Evolutionary conservation across 2,329 filamentous ascomycete species (phyloP).

Genomic region (Colletotrichum sp.): DNA sequence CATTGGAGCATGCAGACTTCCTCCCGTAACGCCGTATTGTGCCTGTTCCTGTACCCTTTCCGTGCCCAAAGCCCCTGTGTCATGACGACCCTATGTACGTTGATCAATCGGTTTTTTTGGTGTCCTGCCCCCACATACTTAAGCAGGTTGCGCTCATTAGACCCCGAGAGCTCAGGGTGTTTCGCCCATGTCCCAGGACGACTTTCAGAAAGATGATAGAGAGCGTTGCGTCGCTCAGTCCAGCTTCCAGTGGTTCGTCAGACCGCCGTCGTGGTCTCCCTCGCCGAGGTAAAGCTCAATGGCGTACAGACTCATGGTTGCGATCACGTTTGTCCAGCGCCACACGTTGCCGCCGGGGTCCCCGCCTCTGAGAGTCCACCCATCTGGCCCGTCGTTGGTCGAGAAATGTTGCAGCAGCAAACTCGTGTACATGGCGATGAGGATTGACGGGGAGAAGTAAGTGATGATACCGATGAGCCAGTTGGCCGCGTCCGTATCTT

Average conservation of each 20-base stretch:
- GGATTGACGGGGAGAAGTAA: slow-evolving; percentile 93
- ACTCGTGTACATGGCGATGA: slow-evolving; percentile 96
- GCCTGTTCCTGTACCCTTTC: slow-evolving; percentile 5
- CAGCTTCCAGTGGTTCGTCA: slow-evolving; percentile 89
- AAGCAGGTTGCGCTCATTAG: slow-evolving; percentile 8
- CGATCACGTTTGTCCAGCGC: slow-evolving; percentile 91
- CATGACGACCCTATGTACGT: slow-evolving; percentile 20
- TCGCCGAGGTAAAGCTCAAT: slow-evolving; percentile 88
- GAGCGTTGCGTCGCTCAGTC: slow-evolving; percentile 61
- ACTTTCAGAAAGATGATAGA: not conserved
- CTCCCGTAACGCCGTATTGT: slow-evolving; percentile 22
- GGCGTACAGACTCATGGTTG: slow-evolving; percentile 89
- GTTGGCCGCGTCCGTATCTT: slow-evolving; percentile 84
- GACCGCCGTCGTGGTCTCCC: slow-evolving; percentile 75
- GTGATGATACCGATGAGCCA: slow-evolving; percentile 83
- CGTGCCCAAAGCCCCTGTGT: slow-evolving; percentile 13
- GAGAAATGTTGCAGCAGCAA: slow-evolving; percentile 95
- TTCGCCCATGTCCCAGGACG: not conserved
- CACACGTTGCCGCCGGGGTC: slow-evolving; percentile 85
- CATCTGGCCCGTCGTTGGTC: slow-evolving; percentile 70
- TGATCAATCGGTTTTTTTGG: slow-evolving; percentile 13
- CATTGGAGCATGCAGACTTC: slow-evolving; percentile 18
- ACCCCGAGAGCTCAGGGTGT: not conserved
- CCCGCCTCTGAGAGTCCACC: slow-evolving; percentile 87
- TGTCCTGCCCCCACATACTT: not conserved